Evolutionary conservation across 2,329 filamentous ascomycete species (phyloP).

Genomic region (Emergomyces orientalis): DNA sequence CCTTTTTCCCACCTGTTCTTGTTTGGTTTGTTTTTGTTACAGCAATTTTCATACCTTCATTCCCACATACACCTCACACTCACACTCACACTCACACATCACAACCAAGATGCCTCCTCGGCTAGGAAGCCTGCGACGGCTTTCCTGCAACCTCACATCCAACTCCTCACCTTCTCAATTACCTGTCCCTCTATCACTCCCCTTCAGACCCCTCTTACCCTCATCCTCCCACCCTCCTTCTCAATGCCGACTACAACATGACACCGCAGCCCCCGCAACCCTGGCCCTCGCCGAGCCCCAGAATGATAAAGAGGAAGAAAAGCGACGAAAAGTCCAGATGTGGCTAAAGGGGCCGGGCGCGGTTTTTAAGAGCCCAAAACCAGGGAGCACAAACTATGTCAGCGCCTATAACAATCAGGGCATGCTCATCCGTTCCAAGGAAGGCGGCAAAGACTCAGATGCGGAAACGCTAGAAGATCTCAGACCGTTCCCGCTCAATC

Average conservation of each 20-base stretch:
- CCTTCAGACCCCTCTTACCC: slow-evolving; percentile 16
- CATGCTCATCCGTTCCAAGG: slow-evolving; percentile 37
- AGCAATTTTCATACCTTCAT: not conserved
- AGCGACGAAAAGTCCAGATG: slow-evolving; percentile 28
- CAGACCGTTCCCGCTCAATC: slow-evolving; percentile 66
- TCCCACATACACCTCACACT: not conserved
- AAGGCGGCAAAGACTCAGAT: slow-evolving; percentile 20
- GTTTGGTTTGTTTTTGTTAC: slow-evolving; percentile 7
- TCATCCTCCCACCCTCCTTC: slow-evolving; percentile 12
- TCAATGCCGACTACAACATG: slow-evolving; percentile 3
- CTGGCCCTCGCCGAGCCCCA: not conserved
- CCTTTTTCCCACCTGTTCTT: not conserved
- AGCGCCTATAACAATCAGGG: slow-evolving; percentile 45
- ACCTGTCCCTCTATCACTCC: slow-evolving; percentile 13
- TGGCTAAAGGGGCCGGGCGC: slow-evolving; percentile 51
- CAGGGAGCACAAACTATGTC: slow-evolving; percentile 47
- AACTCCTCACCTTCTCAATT: slow-evolving; percentile 23
- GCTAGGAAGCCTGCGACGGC: slow-evolving; percentile 28
- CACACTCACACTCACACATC: slow-evolving; percentile 9
- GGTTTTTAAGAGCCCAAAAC: slow-evolving; percentile 40
- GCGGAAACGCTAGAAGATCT: slow-evolving; percentile 11
- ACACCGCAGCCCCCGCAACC: not conserved
- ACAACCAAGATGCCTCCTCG: slow-evolving; percentile 30
- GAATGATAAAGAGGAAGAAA: not conserved
- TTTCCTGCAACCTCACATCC: slow-evolving; percentile 25